Evolutionary conservation across 1,139 yeast species (phyloP), one percentile per base, ranked within the genome.

Genomic region (Hemisphaericaspora subhashii): DNA sequence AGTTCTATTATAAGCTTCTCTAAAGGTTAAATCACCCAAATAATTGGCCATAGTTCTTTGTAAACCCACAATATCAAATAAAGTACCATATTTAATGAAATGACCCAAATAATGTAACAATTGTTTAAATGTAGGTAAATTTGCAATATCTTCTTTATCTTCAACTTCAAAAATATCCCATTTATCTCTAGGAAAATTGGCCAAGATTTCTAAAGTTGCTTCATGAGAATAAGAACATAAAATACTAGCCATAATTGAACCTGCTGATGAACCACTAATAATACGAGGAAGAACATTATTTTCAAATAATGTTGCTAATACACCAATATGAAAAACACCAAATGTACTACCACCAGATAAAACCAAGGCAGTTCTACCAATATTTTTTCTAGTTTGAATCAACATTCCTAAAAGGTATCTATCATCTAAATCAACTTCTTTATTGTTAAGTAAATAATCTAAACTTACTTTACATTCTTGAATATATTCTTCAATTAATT

Each of bases 181-280:
- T 36, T 80, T 79, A 37, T 72, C 68, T 11, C 72, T 72, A 26
- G 82, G 67, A 26, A 86, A 70, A 3, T 76, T 70, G 27, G 69
- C 69, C 33, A 86, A 63, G 18, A 86, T 60, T 4, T 61, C 68
- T 18, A 76, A 68, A 2, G 86, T 74, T 58, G 90, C 98, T 35
- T 81, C 86, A 49, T 83, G 83, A 11, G 83, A 78, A 54, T 86
- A 88, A 14, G 86, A 83, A 54, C 96, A 88, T 37, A 92, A 68
- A 13, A 90, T 79, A 40, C 96, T 79, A 10, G 98, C 98, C 41
- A 94, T 83, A 39, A 92, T 90, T 1, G 97, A 89, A 13, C 99
- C 99, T 0, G 98, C 96, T 11, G 96, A 87, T 9, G 96, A 85
- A 0, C 99, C 98, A 38, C 95, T 85, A n/a, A 92, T 79, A 35